Conservation (phyloP, 2,329 filamentous ascomycete species). For the Ceratocystis diversiconidia region DNA sequence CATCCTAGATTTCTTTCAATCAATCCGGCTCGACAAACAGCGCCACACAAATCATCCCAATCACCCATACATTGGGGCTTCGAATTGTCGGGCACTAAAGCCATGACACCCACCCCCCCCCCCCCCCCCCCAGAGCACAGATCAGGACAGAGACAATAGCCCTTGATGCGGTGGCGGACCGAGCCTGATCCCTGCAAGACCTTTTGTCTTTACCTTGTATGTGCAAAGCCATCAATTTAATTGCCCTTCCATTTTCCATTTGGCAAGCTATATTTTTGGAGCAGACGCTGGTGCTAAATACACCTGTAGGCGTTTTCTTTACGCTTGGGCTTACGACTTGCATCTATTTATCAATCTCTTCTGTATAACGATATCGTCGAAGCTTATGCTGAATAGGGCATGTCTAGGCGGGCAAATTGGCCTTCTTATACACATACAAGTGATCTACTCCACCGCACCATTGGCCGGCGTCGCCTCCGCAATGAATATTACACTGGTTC, state of each 20-base stretch:
- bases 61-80: too few relatives aligned
- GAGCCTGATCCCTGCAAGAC: background rate
- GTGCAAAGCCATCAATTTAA: background rate
- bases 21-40: too few relatives aligned
- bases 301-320: too few relatives aligned
- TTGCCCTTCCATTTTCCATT: background rate
- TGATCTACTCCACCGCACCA: slow-evolving; percentile 9
- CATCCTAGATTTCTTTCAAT: too few relatives aligned
- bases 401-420: slow-evolving; percentile 9
- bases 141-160: background rate
- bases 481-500: slow-evolving; percentile 9
- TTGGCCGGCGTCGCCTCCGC: slow-evolving; percentile 1
- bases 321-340: too few relatives aligned
- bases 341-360: too few relatives aligned
- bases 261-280: background rate
- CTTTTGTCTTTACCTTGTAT: background rate
- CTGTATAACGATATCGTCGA: too few relatives aligned
- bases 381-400: too few relatives aligned
- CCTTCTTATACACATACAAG: slow-evolving; percentile 16
- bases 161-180: background rate
- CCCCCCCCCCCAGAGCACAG: background rate
- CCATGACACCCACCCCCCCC: too few relatives aligned
- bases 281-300: background rate
- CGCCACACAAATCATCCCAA: too few relatives aligned
- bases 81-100: too few relatives aligned